These are phyloP conservation scores for Fusarium lateritium DNA, from an alignment of 2,329 filamentous ascomycete species.

Conservation along the genomic window DNA sequence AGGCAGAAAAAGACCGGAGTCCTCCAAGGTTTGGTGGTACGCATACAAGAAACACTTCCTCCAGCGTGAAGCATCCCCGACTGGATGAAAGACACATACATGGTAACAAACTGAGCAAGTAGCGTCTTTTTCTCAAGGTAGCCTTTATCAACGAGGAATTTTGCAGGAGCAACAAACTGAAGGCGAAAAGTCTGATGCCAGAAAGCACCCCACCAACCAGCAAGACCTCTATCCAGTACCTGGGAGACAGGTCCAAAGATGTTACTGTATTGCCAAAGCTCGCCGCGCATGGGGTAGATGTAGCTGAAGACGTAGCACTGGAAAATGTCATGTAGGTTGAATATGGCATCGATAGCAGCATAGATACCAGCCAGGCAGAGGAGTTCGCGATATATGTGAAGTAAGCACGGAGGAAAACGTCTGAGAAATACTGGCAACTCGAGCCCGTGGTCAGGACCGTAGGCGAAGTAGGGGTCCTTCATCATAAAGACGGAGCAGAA, in stretches of 20 bases:
- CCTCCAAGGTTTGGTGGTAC: constrained; percentile 63
- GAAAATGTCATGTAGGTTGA: constrained; percentile 71
- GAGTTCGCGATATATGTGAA: constrained; percentile 70
- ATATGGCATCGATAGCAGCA: constrained; percentile 72
- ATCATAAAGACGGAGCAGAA: constrained; percentile 77
- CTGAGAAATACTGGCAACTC: constrained; percentile 60
- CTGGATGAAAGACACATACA: constrained; percentile 68
- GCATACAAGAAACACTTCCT: constrained; percentile 78
- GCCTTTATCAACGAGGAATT: constrained; percentile 60
- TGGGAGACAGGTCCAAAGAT: constrained; percentile 68
- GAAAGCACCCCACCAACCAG: constrained; percentile 86
- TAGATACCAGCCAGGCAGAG: constrained; percentile 71
- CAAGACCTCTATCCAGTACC: constrained; percentile 78
- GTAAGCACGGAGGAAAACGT: constrained; percentile 59
- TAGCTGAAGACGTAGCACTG: constrained; percentile 65
- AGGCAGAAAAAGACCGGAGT: constrained; percentile 80
- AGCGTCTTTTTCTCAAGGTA: constrained; percentile 55
- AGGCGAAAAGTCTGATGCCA: constrained; percentile 94
- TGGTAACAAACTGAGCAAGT: constrained; percentile 45
- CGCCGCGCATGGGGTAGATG: constrained; percentile 65
- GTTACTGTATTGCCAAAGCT: constrained; percentile 68
- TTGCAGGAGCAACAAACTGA: constrained; percentile 74
- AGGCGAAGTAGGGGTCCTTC: constrained; percentile 83
- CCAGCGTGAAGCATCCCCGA: constrained; percentile 79
- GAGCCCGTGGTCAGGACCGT: constrained; percentile 60